Base-by-base conservation (phyloP, 2,329 filamentous ascomycete species). In the Neopestalotiopsis rosae region DNA sequence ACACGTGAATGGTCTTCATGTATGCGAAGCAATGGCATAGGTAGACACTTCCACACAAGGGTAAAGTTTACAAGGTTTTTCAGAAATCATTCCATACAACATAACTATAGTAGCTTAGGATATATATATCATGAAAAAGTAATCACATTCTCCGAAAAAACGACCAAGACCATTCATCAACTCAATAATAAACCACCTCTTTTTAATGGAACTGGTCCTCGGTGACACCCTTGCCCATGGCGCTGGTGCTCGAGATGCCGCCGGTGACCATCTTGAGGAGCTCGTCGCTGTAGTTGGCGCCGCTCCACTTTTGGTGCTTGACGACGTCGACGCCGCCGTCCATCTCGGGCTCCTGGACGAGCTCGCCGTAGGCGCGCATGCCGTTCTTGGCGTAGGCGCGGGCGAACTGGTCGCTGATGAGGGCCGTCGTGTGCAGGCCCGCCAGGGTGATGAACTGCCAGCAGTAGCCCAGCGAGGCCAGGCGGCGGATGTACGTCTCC, bases 361-460 rank as follows among this genome's bases (percentile, higher is more conserved):
- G 88, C 86, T 98, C 95, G 79, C 95, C 95, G 81, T 98, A 99
- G 14, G 95, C 96, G 68, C 95, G 91, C 95, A 99, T 99, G 68
- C 95, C 95, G 70, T 92, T 85, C 80, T 89, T 85, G 68, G 92
- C 87, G 81, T 93, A 99, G 63, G 94, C 93, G 79, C 90, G 89
- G 70, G 94, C 91, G 83, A 99, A 99, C 72, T 91, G 90, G 83
- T 98, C 90, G 77, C 91, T 92, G 84, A 97, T 97, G 66, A 99
- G 89, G 49, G 95, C 96, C 4, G 94, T 98, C 71, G 94, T 97
- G 87, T 99, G 96, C 79, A 99, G 88, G 74, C 96, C 96, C 5
- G 95, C 96, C 61, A 99, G 90, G n/a, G 96, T 99, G 86, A 99
- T 99, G 87, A 99, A 99, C 83, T 99, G 96, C 96, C 96, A 99